A percentile compares a stretch with the other conserved stretches of the same genome.
Conservation (phyloP, 2,329 filamentous ascomycete genomes). For the Penicillium sp. region DNA sequence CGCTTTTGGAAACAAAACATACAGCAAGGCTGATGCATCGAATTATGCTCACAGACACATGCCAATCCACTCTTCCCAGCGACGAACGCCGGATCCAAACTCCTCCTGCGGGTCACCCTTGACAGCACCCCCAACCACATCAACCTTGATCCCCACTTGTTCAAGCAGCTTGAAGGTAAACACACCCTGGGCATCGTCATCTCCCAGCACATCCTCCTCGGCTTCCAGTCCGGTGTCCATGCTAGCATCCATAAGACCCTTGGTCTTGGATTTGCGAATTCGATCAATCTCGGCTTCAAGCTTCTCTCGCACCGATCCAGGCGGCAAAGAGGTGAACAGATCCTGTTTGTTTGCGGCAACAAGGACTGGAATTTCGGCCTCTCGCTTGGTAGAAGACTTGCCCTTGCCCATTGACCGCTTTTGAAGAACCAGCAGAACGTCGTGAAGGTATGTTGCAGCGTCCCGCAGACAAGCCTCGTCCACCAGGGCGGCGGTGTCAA, state of each 20-base stretch:
- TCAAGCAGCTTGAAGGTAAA: slow-evolving; percentile 81
- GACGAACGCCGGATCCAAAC: slow-evolving; percentile 68
- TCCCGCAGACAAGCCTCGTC: slow-evolving; percentile 58
- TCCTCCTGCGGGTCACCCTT: slow-evolving; percentile 56
- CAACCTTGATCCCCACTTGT: slow-evolving; percentile 76
- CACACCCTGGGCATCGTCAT: slow-evolving; percentile 70
- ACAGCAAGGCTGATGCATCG: neutral
- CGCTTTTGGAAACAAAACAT: slow-evolving; percentile 4
- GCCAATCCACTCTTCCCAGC: slow-evolving; percentile 91
- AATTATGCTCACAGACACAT: slow-evolving; percentile 58
- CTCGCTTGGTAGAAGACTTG: slow-evolving; percentile 56
- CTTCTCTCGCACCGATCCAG: slow-evolving; percentile 68
- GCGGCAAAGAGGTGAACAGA: slow-evolving; percentile 86
- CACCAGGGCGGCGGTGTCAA: slow-evolving; percentile 73
- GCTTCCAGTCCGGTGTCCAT: slow-evolving; percentile 58
- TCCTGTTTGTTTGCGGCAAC: slow-evolving; percentile 95
- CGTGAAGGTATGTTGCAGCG: slow-evolving; percentile 81
- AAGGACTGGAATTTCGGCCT: slow-evolving; percentile 67
- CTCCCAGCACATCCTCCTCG: slow-evolving; percentile 81
- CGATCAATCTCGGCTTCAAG: slow-evolving; percentile 79
- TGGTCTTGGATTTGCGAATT: slow-evolving; percentile 72
- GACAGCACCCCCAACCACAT: slow-evolving; percentile 67
- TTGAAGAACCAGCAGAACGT: slow-evolving; percentile 80
- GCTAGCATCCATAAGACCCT: slow-evolving; percentile 78
- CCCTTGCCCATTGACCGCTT: slow-evolving; percentile 58